Evolutionary conservation across 805 yeast genomes (phyloP).

Genomic region (Ogataea corticis): DNA sequence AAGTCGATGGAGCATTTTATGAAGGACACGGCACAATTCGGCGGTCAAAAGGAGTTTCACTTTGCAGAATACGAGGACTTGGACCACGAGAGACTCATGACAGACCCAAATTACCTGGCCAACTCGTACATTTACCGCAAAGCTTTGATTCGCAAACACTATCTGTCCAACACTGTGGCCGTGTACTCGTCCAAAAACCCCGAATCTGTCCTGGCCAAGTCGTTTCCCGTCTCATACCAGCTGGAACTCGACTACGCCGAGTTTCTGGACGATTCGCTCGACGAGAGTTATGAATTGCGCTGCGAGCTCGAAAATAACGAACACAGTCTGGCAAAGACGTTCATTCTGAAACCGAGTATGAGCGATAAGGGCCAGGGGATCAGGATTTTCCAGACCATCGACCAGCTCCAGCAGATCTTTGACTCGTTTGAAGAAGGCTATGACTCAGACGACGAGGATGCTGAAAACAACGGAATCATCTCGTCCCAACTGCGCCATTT

Average conservation of each 20-base stretch:
- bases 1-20: conserved; percentile 36
- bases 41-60: conserved; percentile 52
- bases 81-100: conserved; percentile 64
- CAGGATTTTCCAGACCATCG: conserved; percentile 72
- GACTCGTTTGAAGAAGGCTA: conserved; percentile 82
- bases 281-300: conserved; percentile 86
- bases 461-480: conserved; percentile 62
- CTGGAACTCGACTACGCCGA: conserved; percentile 95
- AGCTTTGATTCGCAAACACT: conserved; percentile 89
- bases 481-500: conserved; percentile 90
- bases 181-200: conserved; percentile 77
- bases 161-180: conserved; percentile 79
- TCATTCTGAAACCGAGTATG: conserved; percentile 96
- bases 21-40: not conserved
- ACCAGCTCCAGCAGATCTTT: conserved; percentile 79
- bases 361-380: conserved; percentile 97
- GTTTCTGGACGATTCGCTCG: conserved; percentile 89
- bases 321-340: conserved; percentile 43
- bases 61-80: conserved; percentile 90
- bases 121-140: conserved; percentile 88
- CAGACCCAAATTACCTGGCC: conserved; percentile 52
- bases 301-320: conserved; percentile 66
- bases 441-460: conserved; percentile 56
- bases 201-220: conserved; percentile 51
- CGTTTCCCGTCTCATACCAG: conserved; percentile 75